Conservation (phyloP, 1,139 yeast genomes). For the Blastobotrys capitulatus region DNA sequence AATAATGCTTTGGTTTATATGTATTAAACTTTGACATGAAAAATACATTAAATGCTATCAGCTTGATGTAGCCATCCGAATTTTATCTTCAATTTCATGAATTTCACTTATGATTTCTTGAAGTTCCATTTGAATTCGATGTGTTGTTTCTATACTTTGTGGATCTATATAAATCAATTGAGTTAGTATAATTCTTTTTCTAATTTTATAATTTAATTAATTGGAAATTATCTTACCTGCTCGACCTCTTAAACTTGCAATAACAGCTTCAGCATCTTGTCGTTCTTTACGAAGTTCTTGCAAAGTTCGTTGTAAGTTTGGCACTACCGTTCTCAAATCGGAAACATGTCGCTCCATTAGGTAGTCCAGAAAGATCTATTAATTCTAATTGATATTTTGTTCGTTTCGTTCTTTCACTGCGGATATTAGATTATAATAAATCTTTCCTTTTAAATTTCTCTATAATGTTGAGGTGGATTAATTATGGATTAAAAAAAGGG, state of each 20-base stretch:
- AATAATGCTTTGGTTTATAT: no score
- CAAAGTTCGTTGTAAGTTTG: conserved; percentile 13
- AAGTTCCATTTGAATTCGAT: conserved; percentile 18
- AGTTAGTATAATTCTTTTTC: background rate
- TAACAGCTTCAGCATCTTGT: conserved; percentile 19
- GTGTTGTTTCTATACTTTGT: conserved; percentile 18
- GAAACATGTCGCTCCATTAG: conserved; percentile 12
- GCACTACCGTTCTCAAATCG: conserved; percentile 8
- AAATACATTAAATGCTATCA: no score
- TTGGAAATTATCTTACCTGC: conserved; percentile 18
- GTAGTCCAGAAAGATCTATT: background rate
- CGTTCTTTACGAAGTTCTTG: conserved; percentile 19
- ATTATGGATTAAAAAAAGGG: no score
- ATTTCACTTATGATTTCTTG: conserved; percentile 19
- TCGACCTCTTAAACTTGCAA: conserved; percentile 17
- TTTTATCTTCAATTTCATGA: conserved; percentile 18
- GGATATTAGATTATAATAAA: no score
- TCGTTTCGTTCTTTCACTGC: no score
- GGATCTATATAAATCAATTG: conserved; percentile 13
- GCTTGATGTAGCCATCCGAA: background rate
- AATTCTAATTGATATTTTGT: no score
- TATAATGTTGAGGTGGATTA: no score
- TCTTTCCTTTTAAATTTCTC: no score
- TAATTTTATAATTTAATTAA: no score
- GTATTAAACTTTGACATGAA: no score